Conservation (phyloP, 1,284 basidiomycete genomes). For the Tilletia indica region DNA sequence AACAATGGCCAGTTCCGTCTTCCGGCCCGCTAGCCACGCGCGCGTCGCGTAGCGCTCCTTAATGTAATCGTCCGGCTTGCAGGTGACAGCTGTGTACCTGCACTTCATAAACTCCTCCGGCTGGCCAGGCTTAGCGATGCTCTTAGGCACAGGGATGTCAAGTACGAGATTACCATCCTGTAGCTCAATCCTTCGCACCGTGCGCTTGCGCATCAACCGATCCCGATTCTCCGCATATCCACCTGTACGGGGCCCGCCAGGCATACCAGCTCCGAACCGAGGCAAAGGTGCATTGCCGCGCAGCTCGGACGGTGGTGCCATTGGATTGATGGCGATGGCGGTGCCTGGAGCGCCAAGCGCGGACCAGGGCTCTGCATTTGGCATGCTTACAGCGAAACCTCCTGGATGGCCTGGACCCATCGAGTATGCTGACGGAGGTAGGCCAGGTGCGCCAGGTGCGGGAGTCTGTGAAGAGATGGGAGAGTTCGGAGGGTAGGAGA, state of each 20-base stretch:
- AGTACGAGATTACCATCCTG: constrained; percentile 28
- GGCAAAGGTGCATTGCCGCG: not conserved
- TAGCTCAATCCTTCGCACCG: constrained; percentile 26
- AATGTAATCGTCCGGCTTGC: constrained; percentile 27
- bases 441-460: not conserved
- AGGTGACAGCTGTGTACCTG: constrained; percentile 23
- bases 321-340: constrained; percentile 15
- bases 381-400: not conserved
- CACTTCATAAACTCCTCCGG: constrained; percentile 23
- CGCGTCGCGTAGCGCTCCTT: constrained; percentile 24
- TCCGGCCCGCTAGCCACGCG: constrained; percentile 21
- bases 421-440: not conserved
- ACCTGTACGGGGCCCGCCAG: not conserved
- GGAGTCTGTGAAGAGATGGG: not conserved
- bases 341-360: constrained; percentile 11
- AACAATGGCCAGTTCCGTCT: constrained; percentile 26
- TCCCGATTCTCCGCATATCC: constrained; percentile 22
- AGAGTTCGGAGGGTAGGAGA: not conserved
- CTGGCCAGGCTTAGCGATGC: constrained; percentile 23
- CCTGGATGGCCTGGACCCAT: constrained; percentile 6
- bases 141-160: constrained; percentile 25
- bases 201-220: constrained; percentile 23
- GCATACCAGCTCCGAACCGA: constrained; percentile 14
- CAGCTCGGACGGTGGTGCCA: not conserved
- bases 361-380: not conserved